Evolutionary conservation across 2,329 filamentous ascomycete genomes (phyloP), one percentile per base, ranked within the genome.

Genomic region (Trichoderma cornu-damae): DNA sequence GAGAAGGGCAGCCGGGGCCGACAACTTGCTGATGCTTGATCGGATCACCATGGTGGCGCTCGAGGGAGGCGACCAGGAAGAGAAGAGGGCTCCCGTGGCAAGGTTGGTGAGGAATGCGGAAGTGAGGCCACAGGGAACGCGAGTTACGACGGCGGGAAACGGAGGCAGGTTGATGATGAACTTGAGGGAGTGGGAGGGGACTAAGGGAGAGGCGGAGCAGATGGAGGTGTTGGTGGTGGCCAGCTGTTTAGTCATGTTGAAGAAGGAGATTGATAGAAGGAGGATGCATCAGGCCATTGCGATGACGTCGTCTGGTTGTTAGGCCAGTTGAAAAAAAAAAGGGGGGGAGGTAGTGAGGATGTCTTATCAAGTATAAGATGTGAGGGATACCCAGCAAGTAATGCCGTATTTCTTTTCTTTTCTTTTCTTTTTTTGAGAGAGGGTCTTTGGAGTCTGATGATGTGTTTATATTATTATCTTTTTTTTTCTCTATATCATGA

Each of bases 251-350:
- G 68, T 78, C 14, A 84, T 87, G 83, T 67, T 87, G 62, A 86
- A 87, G 77, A 82, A 80, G 69, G 85, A 87, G 74, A 72, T 84
- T 49, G 84, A 87, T 67, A 72, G 83, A 40, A 72, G 81, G 61
- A 73, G 81, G 58, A 66, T 73, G 59, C 68, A 79, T 49, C 81
- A 86, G 72, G 68, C 76, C 43, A 74, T 76, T 57, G 69, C 75
- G 3, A 74, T 82, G 22, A 26, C 22, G 14, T 30, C 52, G 4
- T 32, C 32, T 12, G 4, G 22, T 6, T 35, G 28, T 32, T 14
- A 14, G 6, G 7, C 11, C 4, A 8, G 8, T 20, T 30, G 53
- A 71, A 64, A 35, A 14, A 20, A 52, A 71, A 64, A 35, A 14
- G 28, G 28, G 14, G 16, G 6, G 4, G 2, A 11, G 8, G 0